A percentile compares a stretch with the other conserved stretches of the same genome.
Evolutionary conservation across 306 rosid species (phyloP).

Genomic region (Echinosophora koreensis): DNA sequence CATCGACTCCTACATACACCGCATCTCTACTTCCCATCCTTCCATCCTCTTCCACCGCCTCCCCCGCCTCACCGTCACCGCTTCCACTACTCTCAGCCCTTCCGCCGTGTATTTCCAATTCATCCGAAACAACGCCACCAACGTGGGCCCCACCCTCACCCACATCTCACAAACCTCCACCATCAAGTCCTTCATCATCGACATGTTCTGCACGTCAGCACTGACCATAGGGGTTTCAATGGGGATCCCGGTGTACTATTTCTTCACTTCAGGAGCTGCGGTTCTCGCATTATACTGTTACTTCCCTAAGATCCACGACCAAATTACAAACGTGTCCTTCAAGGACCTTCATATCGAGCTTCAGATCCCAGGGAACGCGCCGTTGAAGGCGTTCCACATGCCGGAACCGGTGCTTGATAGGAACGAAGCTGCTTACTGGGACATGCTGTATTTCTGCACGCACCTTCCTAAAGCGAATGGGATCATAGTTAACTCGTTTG

Average conservation of each 20-base stretch:
- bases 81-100: background rate
- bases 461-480: conserved; percentile 11
- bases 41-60: conserved; percentile 47
- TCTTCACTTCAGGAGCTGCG: conserved; percentile 48
- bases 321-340: background rate
- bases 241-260: conserved; percentile 41
- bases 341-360: conserved; percentile 42
- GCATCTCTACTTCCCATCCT: conserved; percentile 39
- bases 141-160: conserved; percentile 28
- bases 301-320: conserved; percentile 14
- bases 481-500: conserved; percentile 40
- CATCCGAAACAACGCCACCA: conserved; percentile 8
- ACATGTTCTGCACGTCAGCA: conserved; percentile 41
- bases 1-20: conserved; percentile 32
- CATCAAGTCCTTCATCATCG: conserved; percentile 36
- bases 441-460: conserved; percentile 35
- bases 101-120: conserved; percentile 2
- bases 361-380: conserved; percentile 27
- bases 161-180: background rate
- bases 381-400: conserved; percentile 28
- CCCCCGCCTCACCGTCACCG: background rate
- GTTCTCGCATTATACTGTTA: conserved; percentile 10
- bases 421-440: conserved; percentile 39
- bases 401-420: conserved; percentile 37
- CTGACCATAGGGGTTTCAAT: background rate